Conservation (phyloP, 345 rosid genomes). For the Toxicodendron radicans region DNA sequence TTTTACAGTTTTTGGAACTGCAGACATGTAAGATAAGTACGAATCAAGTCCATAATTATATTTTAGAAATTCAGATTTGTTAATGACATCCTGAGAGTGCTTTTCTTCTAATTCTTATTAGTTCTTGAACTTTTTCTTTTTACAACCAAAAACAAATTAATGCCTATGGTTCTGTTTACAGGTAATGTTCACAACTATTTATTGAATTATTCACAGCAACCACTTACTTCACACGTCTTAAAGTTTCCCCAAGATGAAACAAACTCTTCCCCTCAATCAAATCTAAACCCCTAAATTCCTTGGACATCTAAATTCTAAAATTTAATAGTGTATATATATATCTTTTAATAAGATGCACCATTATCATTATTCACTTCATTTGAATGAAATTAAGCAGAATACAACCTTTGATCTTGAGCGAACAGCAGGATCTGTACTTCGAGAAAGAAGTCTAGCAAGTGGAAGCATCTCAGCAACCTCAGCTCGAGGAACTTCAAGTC, state of each 20-base stretch:
- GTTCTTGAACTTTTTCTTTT: no score
- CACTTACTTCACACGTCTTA: not conserved
- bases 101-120: no score
- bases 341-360: not conserved
- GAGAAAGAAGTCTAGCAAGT: conserved; percentile 93
- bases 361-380: conserved; percentile 12
- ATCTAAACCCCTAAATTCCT: not conserved
- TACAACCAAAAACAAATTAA: no score
- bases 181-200: not conserved
- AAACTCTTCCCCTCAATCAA: not conserved
- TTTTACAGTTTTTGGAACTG: no score
- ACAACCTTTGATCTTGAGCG: conserved; percentile 90
- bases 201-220: not conserved
- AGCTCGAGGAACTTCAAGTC: conserved; percentile 98
- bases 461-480: conserved; percentile 99
- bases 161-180: not conserved
- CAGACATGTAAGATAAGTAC: no score
- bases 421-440: conserved; percentile 97
- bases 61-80: no score
- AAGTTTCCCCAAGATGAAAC: not conserved
- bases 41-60: no score
- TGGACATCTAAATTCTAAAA: not conserved
- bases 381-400: conserved; percentile 22
- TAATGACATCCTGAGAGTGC: no score
- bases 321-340: not conserved